Conservation (phyloP, 2,329 filamentous ascomycete species). For the Diaporthe sp. region DNA sequence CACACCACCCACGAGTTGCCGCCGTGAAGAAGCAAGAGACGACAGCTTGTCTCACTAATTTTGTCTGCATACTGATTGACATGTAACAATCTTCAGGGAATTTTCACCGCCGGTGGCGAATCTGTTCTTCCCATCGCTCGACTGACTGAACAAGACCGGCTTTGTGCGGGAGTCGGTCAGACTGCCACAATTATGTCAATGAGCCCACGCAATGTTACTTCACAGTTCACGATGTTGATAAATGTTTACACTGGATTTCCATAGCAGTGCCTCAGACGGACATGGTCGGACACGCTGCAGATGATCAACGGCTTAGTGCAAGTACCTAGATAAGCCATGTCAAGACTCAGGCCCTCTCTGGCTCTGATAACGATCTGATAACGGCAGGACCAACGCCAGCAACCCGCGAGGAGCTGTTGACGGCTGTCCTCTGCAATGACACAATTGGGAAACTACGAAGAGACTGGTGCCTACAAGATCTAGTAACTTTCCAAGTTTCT, state of each 20-base stretch:
- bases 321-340: background rate
- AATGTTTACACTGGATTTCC: background rate
- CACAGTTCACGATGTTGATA: too few species aligned
- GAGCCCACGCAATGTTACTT: background rate
- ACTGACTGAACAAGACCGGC: background rate
- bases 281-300: too few species aligned
- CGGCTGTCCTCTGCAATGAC: background rate
- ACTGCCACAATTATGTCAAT: background rate
- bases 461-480: background rate
- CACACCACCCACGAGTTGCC: background rate
- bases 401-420: background rate
- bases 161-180: slow-evolving; percentile 10
- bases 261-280: background rate
- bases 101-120: background rate
- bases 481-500: background rate
- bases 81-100: background rate
- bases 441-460: background rate
- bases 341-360: background rate
- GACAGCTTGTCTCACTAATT: background rate
- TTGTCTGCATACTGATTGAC: too few species aligned
- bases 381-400: background rate
- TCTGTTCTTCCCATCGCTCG: background rate
- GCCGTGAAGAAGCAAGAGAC: background rate
- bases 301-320: background rate
- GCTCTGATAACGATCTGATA: background rate